Evolutionary conservation across 2,329 filamentous ascomycete species (phyloP).

Genomic region (Leptographium flavum): DNA sequence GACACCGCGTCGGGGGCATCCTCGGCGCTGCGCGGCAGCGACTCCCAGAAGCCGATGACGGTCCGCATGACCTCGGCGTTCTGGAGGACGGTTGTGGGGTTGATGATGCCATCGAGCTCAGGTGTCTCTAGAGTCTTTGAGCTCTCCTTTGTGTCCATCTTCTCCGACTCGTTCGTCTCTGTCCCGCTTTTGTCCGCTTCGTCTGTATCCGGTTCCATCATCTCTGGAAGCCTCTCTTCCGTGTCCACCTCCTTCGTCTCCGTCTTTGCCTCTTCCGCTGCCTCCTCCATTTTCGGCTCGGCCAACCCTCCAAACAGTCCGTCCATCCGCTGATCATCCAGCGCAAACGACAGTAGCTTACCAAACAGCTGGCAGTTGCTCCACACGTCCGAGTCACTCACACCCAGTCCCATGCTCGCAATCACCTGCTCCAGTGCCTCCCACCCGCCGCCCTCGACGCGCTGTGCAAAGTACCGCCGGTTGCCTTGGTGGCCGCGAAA

Average conservation of each 20-base stretch:
- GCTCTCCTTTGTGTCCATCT: neutral
- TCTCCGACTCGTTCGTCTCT: neutral
- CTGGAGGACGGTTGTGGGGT: slow-evolving; percentile 36
- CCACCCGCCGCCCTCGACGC: slow-evolving; percentile 68
- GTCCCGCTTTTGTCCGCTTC: neutral
- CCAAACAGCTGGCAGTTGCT: slow-evolving; percentile 64
- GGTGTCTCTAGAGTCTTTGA: too few species aligned
- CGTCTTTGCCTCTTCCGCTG: neutral
- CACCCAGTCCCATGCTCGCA: slow-evolving; percentile 50
- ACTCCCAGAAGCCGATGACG: slow-evolving; percentile 49
- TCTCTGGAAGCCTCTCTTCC: neutral
- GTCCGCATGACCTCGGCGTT: slow-evolving; percentile 49
- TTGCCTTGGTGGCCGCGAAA: slow-evolving; percentile 75
- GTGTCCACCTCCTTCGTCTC: neutral
- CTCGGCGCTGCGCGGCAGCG: slow-evolving; percentile 33
- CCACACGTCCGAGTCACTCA: slow-evolving; percentile 53
- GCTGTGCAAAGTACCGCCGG: slow-evolving; percentile 67
- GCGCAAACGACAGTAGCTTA: slow-evolving; percentile 63
- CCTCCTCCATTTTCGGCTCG: neutral
- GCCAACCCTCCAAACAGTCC: slow-evolving; percentile 26
- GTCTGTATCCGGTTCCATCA: neutral
- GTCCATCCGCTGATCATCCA: slow-evolving; percentile 64
- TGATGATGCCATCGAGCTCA: slow-evolving; percentile 34
- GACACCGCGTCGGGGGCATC: slow-evolving; percentile 32
- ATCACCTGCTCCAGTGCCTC: slow-evolving; percentile 59